Evolutionary conservation across 2,329 filamentous ascomycete species (phyloP).

Genomic region (Dactylellina haptotyla): DNA sequence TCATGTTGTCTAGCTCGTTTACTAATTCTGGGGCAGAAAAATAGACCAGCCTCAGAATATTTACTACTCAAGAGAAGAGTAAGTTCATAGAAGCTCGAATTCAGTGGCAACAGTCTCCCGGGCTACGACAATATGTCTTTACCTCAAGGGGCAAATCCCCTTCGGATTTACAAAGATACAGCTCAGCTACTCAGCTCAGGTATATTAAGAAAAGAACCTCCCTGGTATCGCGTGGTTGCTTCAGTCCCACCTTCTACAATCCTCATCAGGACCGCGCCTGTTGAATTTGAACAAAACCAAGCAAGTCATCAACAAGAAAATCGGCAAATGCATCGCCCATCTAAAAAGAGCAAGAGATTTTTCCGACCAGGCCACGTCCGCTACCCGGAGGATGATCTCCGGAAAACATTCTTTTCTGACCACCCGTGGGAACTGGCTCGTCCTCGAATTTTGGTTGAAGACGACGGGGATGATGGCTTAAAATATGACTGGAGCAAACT

Average conservation of each 20-base stretch:
- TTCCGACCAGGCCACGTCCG: constrained; percentile 81
- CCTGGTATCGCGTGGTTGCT: constrained; percentile 69
- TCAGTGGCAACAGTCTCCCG: too few relatives aligned
- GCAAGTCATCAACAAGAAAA: constrained; percentile 61
- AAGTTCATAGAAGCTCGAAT: too few relatives aligned
- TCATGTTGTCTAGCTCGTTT: too few relatives aligned
- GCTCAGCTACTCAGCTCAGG: constrained; percentile 65
- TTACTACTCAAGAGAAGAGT: too few relatives aligned
- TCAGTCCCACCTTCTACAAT: constrained; percentile 71
- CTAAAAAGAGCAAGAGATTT: constrained; percentile 67
- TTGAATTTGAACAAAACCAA: constrained; percentile 62
- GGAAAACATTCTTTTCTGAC: constrained; percentile 85
- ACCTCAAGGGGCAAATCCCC: constrained; percentile 61
- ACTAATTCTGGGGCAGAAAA: too few relatives aligned
- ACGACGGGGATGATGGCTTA: constrained; percentile 82
- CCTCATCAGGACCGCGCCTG: constrained; percentile 69
- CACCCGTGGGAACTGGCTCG: constrained; percentile 97
- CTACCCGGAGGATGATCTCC: constrained; percentile 85
- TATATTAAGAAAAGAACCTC: constrained; percentile 62
- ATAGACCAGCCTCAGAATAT: too few relatives aligned
- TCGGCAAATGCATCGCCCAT: constrained; percentile 60
- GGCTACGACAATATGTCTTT: constrained; percentile 58
- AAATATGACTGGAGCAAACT: constrained; percentile 81
- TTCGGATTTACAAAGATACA: constrained; percentile 67
- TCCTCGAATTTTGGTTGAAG: constrained; percentile 84